Evolutionary conservation across 768 basidiomycete species (phyloP), one percentile per base, ranked within the genome.

Genomic region (Calocera viscosa): DNA sequence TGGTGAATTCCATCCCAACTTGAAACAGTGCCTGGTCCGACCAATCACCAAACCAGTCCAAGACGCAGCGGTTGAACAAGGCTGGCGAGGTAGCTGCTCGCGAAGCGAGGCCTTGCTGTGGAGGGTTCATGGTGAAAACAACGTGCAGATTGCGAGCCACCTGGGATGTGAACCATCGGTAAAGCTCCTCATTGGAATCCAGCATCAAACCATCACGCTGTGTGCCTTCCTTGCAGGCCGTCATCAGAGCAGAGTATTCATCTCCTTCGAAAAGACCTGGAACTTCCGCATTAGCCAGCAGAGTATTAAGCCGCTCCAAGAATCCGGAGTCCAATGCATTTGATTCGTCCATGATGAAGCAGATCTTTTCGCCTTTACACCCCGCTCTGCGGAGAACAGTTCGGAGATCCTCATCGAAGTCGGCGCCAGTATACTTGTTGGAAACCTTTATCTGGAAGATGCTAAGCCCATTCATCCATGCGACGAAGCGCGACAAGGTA

Each of bases 251-350:
- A 22, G 95, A 87, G 75, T 97, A 89, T 74, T 99, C 96, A 72
- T 99, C 96, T n/a, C 96, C 96, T 77, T 99, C 96, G 75, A 99
- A 99, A n/a, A 99, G 82, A 76, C 96, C 96, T 0, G 96, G 96
- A n/a, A 99, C 94, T 76, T 99, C 96, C n/a, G 96, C 96, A 72
- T 99, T 99, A 41, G 96, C 96, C 17, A 99, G 83, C 16, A 99
- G 84, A 0, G 96, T 99, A 76, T 99, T 99, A 95, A 99, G 98
- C n/a, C 96, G 86, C 75, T 99, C 96, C 70, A 99, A 79, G 83
- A 99, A 99, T 53, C 96, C 96, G 14, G 96, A 95, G 75, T 99
- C 96, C 34, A 98, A 87, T 14, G 98, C 96, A 72, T 99, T 98
- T 2, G 96, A 98, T 76, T 99, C 96, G 76, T 99, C 96, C 96